Percentiles rank a stretch among this genome's conserved stretches.
phyloP scores from a whole-genome alignment of 495 filamentous ascomycete species.

The Talaromyces stipitatus region DNA sequence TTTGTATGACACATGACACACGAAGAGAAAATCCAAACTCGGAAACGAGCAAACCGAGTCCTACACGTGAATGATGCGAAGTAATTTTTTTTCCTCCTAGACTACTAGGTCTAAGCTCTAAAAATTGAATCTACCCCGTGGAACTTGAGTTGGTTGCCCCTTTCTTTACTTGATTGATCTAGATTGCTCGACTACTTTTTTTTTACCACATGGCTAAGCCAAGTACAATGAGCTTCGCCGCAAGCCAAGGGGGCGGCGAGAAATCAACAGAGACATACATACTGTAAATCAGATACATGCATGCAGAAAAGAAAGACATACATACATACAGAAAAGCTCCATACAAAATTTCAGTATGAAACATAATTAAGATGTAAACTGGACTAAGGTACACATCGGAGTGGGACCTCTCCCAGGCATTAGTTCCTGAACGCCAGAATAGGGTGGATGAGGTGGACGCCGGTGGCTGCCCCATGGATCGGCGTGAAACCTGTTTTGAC shows the following conservation, averaged over 20 bases:
- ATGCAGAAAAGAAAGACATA: not conserved
- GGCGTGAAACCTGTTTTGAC: not conserved
- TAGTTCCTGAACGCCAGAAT: not conserved
- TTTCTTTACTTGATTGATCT: not conserved
- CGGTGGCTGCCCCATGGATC: not conserved
- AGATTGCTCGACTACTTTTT: no score
- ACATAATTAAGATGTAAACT: not conserved
- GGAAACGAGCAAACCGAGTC: not conserved
- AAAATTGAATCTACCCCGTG: not conserved
- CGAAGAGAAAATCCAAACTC: not conserved
- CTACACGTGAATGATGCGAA: not conserved
- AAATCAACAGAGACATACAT: not conserved
- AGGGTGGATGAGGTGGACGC: not conserved
- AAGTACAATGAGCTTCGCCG: not conserved
- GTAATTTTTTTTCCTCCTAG: not conserved
- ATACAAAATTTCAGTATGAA: not conserved
- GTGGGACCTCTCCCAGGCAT: not conserved
- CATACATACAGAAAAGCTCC: not conserved
- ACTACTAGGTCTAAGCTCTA: not conserved
- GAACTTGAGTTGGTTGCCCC: no score
- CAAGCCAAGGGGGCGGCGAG: not conserved
- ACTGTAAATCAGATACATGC: not conserved
- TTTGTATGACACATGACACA: not conserved
- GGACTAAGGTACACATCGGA: not conserved
- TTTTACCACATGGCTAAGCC: not conserved